Evolutionary conservation across 1,284 basidiomycete genomes (phyloP).

Genomic region (Tilletia indica): DNA sequence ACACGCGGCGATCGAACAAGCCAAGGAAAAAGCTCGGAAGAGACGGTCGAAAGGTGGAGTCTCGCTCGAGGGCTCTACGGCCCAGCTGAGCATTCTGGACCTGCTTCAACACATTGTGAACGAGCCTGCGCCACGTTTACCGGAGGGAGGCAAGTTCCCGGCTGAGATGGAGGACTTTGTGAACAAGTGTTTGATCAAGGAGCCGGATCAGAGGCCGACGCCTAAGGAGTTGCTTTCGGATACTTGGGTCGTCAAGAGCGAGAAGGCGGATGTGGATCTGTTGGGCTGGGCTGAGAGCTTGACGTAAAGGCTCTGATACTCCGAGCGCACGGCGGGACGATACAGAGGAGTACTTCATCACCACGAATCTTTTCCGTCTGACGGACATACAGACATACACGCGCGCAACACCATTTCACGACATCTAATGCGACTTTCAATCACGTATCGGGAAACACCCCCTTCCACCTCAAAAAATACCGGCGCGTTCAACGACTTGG

Average conservation of each 20-base stretch:
- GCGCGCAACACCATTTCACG: too few relatives aligned
- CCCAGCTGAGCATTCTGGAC: conserved; percentile 96
- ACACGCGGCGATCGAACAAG: conserved; percentile 19
- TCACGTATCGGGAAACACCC: too few relatives aligned
- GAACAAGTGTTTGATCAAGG: conserved; percentile 48
- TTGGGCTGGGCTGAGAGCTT: conserved; percentile 11
- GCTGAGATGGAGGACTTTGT: conserved; percentile 46
- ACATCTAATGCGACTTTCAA: too few relatives aligned
- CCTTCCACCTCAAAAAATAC: too few relatives aligned
- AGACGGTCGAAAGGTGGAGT: conserved; percentile 66
- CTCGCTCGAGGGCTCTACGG: conserved; percentile 79
- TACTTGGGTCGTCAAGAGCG: conserved; percentile 31
- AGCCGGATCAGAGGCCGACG: conserved; percentile 42
- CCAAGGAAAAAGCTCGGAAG: conserved; percentile 17
- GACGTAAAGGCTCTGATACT: neutral
- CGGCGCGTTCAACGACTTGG: too few relatives aligned
- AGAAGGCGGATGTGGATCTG: conserved; percentile 4
- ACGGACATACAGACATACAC: too few relatives aligned
- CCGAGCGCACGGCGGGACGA: neutral
- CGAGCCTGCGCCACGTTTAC: conserved; percentile 48
- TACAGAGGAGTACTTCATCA: neutral
- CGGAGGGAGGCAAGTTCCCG: conserved; percentile 40
- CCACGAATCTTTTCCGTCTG: neutral
- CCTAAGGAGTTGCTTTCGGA: conserved; percentile 50
- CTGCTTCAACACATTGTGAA: conserved; percentile 96